Evolutionary conservation across 2,329 filamentous ascomycete genomes (phyloP), one percentile per base, ranked within the genome.

Genomic region (Penicillium sp.): DNA sequence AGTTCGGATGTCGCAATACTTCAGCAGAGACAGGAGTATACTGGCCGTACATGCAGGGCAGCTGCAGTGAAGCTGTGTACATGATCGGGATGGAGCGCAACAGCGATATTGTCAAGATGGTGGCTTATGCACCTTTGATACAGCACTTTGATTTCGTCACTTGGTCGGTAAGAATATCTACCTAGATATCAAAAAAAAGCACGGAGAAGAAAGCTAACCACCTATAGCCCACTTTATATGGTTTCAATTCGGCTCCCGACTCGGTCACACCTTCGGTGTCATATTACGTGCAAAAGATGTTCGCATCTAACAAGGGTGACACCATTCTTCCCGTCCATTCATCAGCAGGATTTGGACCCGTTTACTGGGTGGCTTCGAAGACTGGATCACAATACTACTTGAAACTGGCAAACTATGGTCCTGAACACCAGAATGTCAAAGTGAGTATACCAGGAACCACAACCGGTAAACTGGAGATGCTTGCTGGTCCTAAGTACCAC

Each of bases 1-100:
- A 72, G 57, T 72, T 66, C 30, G 70, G 66, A 4, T 65, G 63
- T 54, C 65, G 67, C 0, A 68, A 69, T 42, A 61, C 60, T 1
- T 54, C 49, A 10, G 19, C 50, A 17, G 47, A 61, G 1, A 48
- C 58, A 17, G 63, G 65, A 3, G 51, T 56, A 1, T 67, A 60
- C 46, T 67, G 67, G 66, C 58, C 64, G 1, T 70, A 61, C 31
- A 65, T 73, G 62, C 67, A 67, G 45, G 84, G 84, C 17, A 77
- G 81, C 33, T 84, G 88, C 8, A 82, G 81, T 14, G 86, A 89
- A 68, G 85, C 84, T 10, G 77, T 88, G 10, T 85, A 82, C 50
- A 77, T 88, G 51, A 82, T 88, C 57, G 83, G 85, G 1, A 61
- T 71, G 48, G 69, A 73, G 56, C 61, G 72, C 22, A 76, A 76